Base-by-base conservation (phyloP, 768 basidiomycete species). In the Hortiboletus flavorubellus region DNA sequence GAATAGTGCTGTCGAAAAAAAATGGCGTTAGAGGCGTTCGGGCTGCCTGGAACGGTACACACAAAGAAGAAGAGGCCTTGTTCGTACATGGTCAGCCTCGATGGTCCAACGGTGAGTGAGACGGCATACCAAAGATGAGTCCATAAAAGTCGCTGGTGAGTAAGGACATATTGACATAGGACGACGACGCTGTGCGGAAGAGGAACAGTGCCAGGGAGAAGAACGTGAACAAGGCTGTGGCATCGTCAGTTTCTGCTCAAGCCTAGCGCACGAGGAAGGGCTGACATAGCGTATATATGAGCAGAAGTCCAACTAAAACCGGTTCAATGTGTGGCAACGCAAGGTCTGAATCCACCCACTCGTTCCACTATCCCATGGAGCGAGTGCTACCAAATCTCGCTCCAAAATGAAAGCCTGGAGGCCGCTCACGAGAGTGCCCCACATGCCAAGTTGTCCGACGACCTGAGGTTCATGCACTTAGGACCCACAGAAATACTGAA, bases 71-170 rank as follows among this genome's bases (percentile, higher is more conserved):
- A 78, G 41, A 82, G 71, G 26, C 81, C 75, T 76, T 33, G 10
- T 46, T 26, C n/a, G 14, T 5, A 21, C 0, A 0, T 15, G 7
- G 23, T 67, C 40, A 68, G 55, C 3, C 45, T 34, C 23, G 1
- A 14, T 38, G 31, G 11, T 34, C 21, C 29, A 23, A 12, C 4
- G 10, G 41, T 5, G 34, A 41, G 31, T 15, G 18, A 11, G 14
- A 37, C 26, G 15, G 58, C 63, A 9, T 54, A 68, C 71, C 92
- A 60, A 93, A 89, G 7, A 94, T 75, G 31, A 94, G 78, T 23
- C 92, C 90, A 62, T 86, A 94, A 64, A 93, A 94, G 73, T 93
- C 91, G 67, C 87, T 88, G 8, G 92, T 87, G n/a, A 94, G 80
- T 9, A 93, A 70, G 58, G 86, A 87, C 61, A 93, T 78, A 64